Base-by-base conservation (phyloP, 2,329 filamentous ascomycete species). In the Ilyonectria robusta region DNA sequence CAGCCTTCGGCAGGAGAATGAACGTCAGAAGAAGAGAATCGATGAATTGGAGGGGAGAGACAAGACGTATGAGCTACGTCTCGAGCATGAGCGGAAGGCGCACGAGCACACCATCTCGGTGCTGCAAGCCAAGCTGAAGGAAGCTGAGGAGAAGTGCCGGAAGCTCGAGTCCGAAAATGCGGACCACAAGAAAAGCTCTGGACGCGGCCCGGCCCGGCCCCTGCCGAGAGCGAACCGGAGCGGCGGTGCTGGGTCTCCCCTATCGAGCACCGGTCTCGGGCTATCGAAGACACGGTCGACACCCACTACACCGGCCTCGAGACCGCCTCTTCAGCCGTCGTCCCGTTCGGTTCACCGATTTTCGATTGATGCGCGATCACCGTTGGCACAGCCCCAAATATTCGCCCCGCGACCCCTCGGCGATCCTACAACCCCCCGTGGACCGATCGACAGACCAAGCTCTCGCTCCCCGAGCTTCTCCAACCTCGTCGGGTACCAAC, bases 11-110 rank as follows among this genome's bases (percentile, higher is more conserved):
- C 71, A 71, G 4, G 80, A 82, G 37, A 78, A 80, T 33, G 78
- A 76, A 4, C 71, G 72, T n/a, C 72, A 81, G 19, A 77, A 70
- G 31, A 80, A 72, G 61, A 77, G 77, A 23, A 73, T 84, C 13
- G 67, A 75, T 17, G 78, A 79, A 17, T 66, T 84, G n/a, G 78
- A 81, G 59, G 80, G 77, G n/a, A 77, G 76, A 60, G 80, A 83
- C 44, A 76, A 79, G 61, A 84, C 80, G 2, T 84, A 83, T 60
- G 78, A 83, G 56, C 65, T 73, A 10, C 78, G 82, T 1, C 65
- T 84, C 13, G 71, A 78, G 26, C 81, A 82, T 33, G 80, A 81
- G 51, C 75, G 80, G 7, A 77, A 76, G 55, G 71, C 69, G 10
- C 78, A 81, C 19, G 76, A 78, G 15, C 78, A 81, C 17, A 75